Conservation (phyloP, 2,329 filamentous ascomycete species). For the Talaromyces albobiverticillius region DNA sequence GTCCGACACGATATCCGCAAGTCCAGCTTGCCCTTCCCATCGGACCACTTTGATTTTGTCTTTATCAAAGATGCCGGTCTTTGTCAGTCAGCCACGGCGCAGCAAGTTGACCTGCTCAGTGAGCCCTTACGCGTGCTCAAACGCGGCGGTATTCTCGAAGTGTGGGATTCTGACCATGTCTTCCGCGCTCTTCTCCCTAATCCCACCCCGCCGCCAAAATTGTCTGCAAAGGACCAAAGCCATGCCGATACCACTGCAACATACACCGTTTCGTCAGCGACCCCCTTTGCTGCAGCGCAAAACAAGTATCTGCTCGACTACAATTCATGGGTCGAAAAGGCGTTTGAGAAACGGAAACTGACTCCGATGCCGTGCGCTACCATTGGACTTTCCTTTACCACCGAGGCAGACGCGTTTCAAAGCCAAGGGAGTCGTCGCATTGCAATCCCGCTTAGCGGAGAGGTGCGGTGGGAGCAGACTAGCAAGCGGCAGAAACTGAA, state of each 20-base stretch:
- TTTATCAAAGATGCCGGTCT: slow-evolving; percentile 83
- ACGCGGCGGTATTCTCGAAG: slow-evolving; percentile 75
- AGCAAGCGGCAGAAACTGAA: slow-evolving; percentile 51
- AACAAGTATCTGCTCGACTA: slow-evolving; percentile 82
- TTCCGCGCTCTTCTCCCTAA: slow-evolving; percentile 81
- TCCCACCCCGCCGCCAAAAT: slow-evolving; percentile 58
- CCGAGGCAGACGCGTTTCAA: slow-evolving; percentile 70
- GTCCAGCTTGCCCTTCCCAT: slow-evolving; percentile 71
- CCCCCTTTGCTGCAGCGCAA: slow-evolving; percentile 73
- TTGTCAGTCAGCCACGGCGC: slow-evolving; percentile 56
- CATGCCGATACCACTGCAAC: slow-evolving; percentile 69
- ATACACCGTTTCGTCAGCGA: slow-evolving; percentile 78
- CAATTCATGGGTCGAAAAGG: slow-evolving; percentile 76
- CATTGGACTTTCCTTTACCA: slow-evolving; percentile 72
- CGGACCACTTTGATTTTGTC: slow-evolving; percentile 80
- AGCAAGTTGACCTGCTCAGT: slow-evolving; percentile 59
- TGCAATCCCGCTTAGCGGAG: slow-evolving; percentile 74
- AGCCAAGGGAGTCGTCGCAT: slow-evolving; percentile 72
- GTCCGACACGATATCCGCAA: slow-evolving; percentile 81
- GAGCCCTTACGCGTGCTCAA: slow-evolving; percentile 75
- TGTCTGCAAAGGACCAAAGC: slow-evolving; percentile 60
- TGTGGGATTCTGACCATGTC: slow-evolving; percentile 86
- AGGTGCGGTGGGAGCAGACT: slow-evolving; percentile 84
- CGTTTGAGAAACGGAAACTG: slow-evolving; percentile 68
- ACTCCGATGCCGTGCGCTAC: slow-evolving; percentile 74